A percentile compares a stretch with the other conserved stretches of the same genome.
Evolutionary conservation across 345 rosid species (phyloP).

Genomic region (Eucalyptus curtisii): DNA sequence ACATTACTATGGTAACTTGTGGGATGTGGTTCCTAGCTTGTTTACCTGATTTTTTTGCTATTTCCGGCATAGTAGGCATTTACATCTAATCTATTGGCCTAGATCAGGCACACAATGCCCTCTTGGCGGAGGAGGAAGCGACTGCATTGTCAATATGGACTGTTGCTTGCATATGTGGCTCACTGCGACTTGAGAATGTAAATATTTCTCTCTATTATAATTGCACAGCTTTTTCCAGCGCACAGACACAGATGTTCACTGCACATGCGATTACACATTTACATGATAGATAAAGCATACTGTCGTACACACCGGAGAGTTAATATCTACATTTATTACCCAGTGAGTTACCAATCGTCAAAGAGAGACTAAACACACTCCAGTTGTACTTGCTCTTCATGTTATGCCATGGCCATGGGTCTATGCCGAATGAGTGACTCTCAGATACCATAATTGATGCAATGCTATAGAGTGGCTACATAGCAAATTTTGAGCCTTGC

Average conservation of each 20-base stretch:
- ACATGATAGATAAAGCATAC: neutral
- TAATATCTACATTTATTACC: neutral
- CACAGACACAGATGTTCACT: neutral
- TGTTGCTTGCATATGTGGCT: conserved; percentile 80
- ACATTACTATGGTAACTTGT: neutral
- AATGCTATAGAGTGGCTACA: neutral
- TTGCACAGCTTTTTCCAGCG: neutral
- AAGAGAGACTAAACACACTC: neutral
- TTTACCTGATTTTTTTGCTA: neutral
- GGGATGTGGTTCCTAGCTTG: neutral
- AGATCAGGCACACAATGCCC: conserved; percentile 60
- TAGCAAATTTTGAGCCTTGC: neutral
- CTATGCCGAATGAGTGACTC: neutral
- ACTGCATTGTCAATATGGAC: conserved; percentile 83
- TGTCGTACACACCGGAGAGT: neutral
- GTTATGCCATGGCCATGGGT: neutral
- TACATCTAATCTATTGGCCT: conserved; percentile 5
- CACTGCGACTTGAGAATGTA: conserved; percentile 85
- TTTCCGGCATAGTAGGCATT: neutral
- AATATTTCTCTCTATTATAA: neutral
- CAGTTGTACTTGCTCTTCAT: neutral
- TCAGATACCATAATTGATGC: neutral
- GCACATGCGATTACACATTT: neutral
- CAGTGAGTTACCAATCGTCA: neutral
- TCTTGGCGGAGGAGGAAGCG: conserved; percentile 86